Conservation (phyloP, 768 basidiomycete genomes). For the Coprinopsis cinerea region DNA sequence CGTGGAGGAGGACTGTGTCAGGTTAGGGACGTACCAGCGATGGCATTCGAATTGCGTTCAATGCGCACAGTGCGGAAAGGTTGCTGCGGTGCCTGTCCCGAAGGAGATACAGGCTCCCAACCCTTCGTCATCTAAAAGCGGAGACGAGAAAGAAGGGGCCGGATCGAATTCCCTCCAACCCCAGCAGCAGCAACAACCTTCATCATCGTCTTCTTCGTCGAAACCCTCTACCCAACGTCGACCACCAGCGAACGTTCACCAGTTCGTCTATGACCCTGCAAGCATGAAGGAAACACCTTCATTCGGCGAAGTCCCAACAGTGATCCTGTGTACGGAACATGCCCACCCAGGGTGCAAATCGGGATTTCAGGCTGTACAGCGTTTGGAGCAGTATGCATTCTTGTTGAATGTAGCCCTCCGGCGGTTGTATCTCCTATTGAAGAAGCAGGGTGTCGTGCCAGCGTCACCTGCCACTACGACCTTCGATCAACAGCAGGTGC, state of each 20-base stretch:
- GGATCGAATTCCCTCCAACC: constrained; percentile 10
- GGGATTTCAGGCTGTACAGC: constrained; percentile 88
- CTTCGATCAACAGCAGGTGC: constrained; percentile 16
- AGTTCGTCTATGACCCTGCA: constrained; percentile 74
- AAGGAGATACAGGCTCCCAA: constrained; percentile 36
- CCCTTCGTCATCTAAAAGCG: constrained; percentile 37
- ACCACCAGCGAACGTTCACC: constrained; percentile 73
- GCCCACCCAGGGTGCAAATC: constrained; percentile 55
- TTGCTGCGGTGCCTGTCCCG: constrained; percentile 54
- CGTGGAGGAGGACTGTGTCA: constrained; percentile 95
- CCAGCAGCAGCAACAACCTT: constrained; percentile 1
- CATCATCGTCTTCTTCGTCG: constrained; percentile 20
- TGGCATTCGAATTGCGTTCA: constrained; percentile 97
- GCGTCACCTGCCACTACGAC: constrained; percentile 44
- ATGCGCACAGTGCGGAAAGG: constrained; percentile 74
- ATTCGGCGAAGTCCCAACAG: constrained; percentile 67
- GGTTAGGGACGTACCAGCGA: constrained; percentile 91
- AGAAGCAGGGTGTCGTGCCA: constrained; percentile 88
- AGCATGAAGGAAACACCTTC: constrained; percentile 61
- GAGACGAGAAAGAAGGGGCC: constrained; percentile 39
- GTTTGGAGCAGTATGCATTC: constrained; percentile 97
- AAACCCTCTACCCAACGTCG: constrained; percentile 63
- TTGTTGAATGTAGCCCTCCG: constrained; percentile 92
- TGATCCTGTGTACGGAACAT: constrained; percentile 77
- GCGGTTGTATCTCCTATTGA: constrained; percentile 79